These are phyloP conservation scores for Aspergillus chevalieri DNA, from an alignment of 2,329 filamentous ascomycete genomes.

Conservation along the genomic window DNA sequence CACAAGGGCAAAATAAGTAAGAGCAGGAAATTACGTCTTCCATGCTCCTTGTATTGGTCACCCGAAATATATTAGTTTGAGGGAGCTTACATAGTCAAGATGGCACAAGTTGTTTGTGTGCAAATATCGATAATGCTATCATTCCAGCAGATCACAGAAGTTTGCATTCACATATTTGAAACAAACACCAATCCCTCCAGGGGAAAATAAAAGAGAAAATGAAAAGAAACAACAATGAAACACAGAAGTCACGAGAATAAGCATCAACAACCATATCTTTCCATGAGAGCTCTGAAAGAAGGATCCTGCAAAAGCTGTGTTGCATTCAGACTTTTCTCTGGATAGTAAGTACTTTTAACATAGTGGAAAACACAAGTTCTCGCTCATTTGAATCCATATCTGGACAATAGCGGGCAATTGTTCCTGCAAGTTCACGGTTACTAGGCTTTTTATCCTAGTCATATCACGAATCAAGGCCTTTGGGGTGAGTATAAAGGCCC, in stretches of 20 bases:
- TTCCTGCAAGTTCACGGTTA: constrained; percentile 6
- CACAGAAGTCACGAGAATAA: neutral
- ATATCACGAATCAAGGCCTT: constrained; percentile 21
- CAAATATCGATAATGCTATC: too few relatives aligned
- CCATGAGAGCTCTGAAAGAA: constrained; percentile 24
- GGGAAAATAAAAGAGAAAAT: neutral
- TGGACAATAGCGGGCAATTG: constrained; percentile 10
- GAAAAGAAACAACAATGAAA: neutral
- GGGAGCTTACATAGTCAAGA: too few relatives aligned
- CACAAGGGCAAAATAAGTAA: neutral
- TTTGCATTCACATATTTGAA: too few relatives aligned
- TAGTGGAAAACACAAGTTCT: constrained; percentile 15
- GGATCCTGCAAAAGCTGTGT: constrained; percentile 21
- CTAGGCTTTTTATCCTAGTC: constrained; percentile 14
- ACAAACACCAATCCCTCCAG: neutral
- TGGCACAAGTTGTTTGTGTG: too few relatives aligned
- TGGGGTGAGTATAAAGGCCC: constrained; percentile 10
- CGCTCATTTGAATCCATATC: constrained; percentile 17
- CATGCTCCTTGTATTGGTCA: too few relatives aligned
- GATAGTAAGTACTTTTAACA: constrained; percentile 11
- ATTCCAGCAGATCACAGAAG: too few relatives aligned
- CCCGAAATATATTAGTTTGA: too few relatives aligned
- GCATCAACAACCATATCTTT: constrained; percentile 20
- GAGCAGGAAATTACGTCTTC: too few relatives aligned
- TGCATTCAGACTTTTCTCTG: constrained; percentile 20